Percentiles rank a stretch among this genome's conserved stretches.
Conservation (phyloP, 2,329 filamentous ascomycete species). For the Gnomoniopsis sp. region DNA sequence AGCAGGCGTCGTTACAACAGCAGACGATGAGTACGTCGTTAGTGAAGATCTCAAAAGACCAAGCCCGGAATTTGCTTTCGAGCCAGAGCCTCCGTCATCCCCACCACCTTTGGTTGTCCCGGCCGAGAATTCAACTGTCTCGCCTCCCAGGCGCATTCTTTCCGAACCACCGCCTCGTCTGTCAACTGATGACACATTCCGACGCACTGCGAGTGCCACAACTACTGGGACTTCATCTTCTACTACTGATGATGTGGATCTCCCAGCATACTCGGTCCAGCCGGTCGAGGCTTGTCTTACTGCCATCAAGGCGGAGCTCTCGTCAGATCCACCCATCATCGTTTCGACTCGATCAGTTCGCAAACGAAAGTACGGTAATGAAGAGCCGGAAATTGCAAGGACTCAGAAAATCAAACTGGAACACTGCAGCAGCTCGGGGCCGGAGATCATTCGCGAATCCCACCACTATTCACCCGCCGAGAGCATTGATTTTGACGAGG, state of each 20-base stretch:
- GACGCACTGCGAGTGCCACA: conserved; percentile 1
- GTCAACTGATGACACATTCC: not conserved
- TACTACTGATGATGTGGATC: conserved; percentile 13
- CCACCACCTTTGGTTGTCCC: not conserved
- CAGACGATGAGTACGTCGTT: not conserved
- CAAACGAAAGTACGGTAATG: conserved; percentile 40
- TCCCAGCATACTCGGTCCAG: conserved; percentile 29
- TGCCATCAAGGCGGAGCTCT: conserved; percentile 48
- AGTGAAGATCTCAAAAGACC: not conserved
- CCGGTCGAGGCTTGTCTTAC: not conserved
- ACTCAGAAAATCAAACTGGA: conserved; percentile 42
- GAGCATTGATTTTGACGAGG: conserved; percentile 59
- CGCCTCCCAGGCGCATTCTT: not conserved
- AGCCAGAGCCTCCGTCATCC: not conserved
- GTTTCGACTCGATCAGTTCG: conserved; percentile 47
- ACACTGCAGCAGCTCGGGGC: conserved; percentile 27
- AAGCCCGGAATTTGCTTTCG: not conserved
- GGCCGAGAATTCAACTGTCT: not conserved
- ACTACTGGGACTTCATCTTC: not conserved
- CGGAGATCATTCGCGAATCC: conserved; percentile 24
- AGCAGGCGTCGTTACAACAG: not conserved
- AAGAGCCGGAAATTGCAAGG: conserved; percentile 18
- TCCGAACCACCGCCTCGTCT: not conserved
- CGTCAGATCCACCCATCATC: conserved; percentile 50
- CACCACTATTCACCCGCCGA: conserved; percentile 41